phyloP scores from a whole-genome alignment of 768 basidiomycete species.

The Pleurotus giganteus region DNA sequence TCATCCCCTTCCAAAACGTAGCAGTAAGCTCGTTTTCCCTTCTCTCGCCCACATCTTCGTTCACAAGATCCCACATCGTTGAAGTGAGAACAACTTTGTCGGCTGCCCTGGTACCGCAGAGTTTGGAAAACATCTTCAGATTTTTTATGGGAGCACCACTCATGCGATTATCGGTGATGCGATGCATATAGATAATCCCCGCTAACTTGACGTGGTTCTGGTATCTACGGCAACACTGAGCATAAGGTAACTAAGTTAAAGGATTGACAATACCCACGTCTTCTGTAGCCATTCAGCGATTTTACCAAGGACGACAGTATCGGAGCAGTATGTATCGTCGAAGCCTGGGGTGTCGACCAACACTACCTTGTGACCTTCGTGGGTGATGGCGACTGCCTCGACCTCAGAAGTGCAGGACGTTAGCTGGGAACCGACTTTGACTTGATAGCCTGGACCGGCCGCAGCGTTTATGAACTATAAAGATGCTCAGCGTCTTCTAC shows the following conservation, averaged over 20 bases:
- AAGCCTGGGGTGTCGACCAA: slow-evolving; percentile 27
- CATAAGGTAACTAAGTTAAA: background rate
- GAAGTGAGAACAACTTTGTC: background rate
- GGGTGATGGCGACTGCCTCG: slow-evolving; percentile 24
- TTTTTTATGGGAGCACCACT: slow-evolving; percentile 35
- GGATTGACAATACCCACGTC: slow-evolving; percentile 17
- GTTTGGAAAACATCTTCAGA: slow-evolving; percentile 39
- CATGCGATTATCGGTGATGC: slow-evolving; percentile 31
- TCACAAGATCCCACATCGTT: slow-evolving; percentile 21
- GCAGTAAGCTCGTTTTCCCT: slow-evolving; percentile 35
- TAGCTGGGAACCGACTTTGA: too few species aligned
- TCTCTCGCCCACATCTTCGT: slow-evolving; percentile 25
- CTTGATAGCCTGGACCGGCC: too few species aligned
- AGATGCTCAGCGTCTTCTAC: too few species aligned
- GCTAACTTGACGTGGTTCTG: slow-evolving; percentile 21
- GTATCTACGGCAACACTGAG: slow-evolving; percentile 8
- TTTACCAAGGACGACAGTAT: slow-evolving; percentile 21
- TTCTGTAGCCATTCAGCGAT: slow-evolving; percentile 24
- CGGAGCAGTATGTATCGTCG: slow-evolving; percentile 22
- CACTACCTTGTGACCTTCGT: slow-evolving; percentile 18
- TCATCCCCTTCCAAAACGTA: slow-evolving; percentile 43
- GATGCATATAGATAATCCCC: slow-evolving; percentile 38
- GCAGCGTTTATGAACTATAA: too few species aligned
- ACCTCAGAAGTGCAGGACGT: slow-evolving; percentile 38
- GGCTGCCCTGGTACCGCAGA: slow-evolving; percentile 26